A percentile compares a stretch with the other conserved stretches of the same genome.
These are phyloP conservation scores for Linnemannia exigua DNA, from an alignment of 192 early-diverging fungal species.

Conservation along the genomic window DNA sequence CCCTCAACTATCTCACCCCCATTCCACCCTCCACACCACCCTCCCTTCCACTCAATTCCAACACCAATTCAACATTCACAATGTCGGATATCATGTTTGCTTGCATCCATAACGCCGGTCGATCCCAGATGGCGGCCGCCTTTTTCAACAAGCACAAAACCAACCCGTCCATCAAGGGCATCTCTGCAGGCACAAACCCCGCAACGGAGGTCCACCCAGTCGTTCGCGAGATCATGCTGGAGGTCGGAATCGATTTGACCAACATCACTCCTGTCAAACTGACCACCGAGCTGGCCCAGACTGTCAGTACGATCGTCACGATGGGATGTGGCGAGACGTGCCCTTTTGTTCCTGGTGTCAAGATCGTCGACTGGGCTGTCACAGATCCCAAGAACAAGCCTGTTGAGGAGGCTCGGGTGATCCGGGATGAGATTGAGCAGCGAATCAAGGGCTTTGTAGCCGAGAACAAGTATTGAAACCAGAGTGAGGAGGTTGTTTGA, in stretches of 20 bases:
- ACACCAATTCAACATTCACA: not conserved
- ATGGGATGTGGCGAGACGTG: conserved; percentile 37
- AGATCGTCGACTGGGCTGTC: conserved; percentile 20
- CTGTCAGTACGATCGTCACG: conserved; percentile 18
- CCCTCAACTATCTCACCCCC: not conserved
- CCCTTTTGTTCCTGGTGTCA: conserved; percentile 26
- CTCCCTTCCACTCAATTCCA: not conserved
- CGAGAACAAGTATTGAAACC: conserved; percentile 16
- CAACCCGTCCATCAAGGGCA: conserved; percentile 5
- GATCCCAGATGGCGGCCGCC: conserved; percentile 26
- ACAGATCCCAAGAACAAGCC: conserved; percentile 24
- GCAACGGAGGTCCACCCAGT: conserved; percentile 19
- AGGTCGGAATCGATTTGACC: conserved; percentile 22
- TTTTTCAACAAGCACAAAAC: conserved; percentile 36
- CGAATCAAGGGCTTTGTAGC: conserved; percentile 15
- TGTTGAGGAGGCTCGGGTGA: conserved; percentile 10
- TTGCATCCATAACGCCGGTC: conserved; percentile 25
- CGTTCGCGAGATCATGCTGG: conserved; percentile 23
- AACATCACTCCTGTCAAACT: conserved; percentile 22
- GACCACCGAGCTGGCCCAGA: conserved; percentile 24
- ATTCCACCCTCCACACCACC: not conserved
- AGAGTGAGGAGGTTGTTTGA: not conserved
- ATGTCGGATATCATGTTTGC: conserved; percentile 39
- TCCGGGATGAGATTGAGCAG: conserved; percentile 19
- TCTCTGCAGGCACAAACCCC: conserved; percentile 33